These are phyloP conservation scores for Colletotrichum australisinense DNA, from an alignment of 2,329 filamentous ascomycete genomes.

Conservation along the genomic window DNA sequence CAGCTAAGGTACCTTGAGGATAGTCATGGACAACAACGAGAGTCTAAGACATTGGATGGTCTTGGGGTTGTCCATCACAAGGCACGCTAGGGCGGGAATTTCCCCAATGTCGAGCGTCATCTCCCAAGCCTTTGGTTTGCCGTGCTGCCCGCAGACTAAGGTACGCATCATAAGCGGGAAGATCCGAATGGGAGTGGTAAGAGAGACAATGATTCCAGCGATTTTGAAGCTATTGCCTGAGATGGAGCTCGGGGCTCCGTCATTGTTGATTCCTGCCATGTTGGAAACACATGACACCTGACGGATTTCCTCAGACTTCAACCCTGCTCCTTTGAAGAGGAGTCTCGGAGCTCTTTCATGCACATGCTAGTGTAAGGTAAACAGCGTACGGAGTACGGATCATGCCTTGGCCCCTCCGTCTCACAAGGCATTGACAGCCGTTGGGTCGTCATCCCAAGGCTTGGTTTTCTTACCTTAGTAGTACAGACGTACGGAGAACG, in stretches of 20 bases:
- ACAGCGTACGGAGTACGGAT: no score
- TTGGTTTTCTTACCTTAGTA: not conserved
- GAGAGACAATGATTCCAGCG: not conserved
- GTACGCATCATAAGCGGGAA: not conserved
- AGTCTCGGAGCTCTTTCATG: slow-evolving; percentile 11
- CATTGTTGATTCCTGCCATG: not conserved
- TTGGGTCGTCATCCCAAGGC: not conserved
- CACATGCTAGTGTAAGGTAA: not conserved
- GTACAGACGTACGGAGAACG: not conserved
- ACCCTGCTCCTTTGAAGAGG: not conserved
- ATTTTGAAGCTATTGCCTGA: not conserved
- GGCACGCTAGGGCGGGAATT: slow-evolving; percentile 25
- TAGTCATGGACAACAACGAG: no score
- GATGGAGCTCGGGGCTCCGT: not conserved
- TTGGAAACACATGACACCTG: not conserved
- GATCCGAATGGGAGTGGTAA: not conserved
- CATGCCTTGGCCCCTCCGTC: no score
- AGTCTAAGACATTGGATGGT: not conserved
- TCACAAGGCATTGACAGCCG: slow-evolving; percentile 3
- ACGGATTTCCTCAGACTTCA: not conserved
- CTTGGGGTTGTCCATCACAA: slow-evolving; percentile 15
- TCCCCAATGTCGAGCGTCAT: not conserved
- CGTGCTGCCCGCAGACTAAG: not conserved
- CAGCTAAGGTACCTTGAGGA: not conserved
- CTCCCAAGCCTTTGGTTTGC: not conserved